These are phyloP conservation scores for Astrocystis sublimbata DNA, from an alignment of 495 filamentous ascomycete genomes.

Conservation along the genomic window DNA sequence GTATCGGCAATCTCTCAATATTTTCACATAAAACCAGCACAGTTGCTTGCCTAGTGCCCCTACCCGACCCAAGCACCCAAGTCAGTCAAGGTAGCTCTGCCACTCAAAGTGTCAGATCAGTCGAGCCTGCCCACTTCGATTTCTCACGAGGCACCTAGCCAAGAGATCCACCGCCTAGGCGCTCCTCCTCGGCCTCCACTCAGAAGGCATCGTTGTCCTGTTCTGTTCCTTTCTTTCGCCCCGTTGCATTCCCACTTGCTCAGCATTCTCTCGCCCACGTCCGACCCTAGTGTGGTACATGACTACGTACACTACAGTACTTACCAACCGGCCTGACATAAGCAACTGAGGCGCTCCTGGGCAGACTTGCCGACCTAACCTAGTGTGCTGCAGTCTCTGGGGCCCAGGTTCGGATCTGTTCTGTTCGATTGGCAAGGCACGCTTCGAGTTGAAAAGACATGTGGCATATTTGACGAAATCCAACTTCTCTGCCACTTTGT, in stretches of 20 bases:
- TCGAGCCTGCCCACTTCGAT: not conserved
- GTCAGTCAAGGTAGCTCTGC: no score
- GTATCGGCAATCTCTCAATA: not conserved
- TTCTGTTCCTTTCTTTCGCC: not conserved
- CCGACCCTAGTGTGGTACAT: not conserved
- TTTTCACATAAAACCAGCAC: no score
- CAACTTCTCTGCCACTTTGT: constrained; percentile 13
- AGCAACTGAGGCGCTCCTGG: not conserved
- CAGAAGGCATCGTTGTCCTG: not conserved
- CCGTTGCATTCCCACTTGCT: no score
- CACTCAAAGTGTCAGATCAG: no score
- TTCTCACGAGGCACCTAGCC: no score
- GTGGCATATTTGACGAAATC: constrained; percentile 33
- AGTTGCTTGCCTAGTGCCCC: no score
- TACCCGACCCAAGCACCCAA: not conserved
- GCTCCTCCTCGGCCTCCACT: not conserved
- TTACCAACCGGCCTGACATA: constrained; percentile 1
- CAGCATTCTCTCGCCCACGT: not conserved
- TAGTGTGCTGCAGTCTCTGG: not conserved
- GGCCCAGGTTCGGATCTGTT: not conserved
- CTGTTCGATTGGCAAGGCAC: not conserved
- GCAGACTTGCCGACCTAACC: not conserved
- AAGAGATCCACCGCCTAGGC: not conserved
- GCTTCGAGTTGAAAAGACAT: constrained; percentile 28
- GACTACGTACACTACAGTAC: not conserved